Conservation (phyloP, 306 rosid species). For the Prunus mira region DNA sequence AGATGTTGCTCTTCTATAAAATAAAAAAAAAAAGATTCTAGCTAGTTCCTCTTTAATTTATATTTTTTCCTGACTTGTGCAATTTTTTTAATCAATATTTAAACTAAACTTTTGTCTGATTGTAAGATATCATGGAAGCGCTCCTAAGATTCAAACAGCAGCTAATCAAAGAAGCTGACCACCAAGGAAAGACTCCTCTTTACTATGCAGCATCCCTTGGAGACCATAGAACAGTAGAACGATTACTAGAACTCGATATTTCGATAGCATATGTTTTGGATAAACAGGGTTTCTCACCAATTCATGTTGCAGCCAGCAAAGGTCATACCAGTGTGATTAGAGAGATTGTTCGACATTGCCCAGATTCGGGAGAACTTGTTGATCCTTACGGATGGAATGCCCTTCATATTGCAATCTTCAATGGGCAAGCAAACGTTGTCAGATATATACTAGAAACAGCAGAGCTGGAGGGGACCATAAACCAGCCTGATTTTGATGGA, state of each 20-base stretch:
- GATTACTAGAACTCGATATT: neutral
- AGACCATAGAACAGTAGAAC: neutral
- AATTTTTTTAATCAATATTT: no score
- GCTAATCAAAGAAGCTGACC: neutral
- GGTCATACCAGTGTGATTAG: neutral
- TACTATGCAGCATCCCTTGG: constrained; percentile 5
- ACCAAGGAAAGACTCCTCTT: neutral
- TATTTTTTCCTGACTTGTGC: no score
- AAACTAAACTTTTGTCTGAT: neutral
- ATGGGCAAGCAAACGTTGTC: neutral
- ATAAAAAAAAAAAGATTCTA: no score
- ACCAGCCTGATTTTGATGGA: constrained; percentile 8
- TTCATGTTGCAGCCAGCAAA: neutral
- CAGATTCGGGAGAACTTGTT: neutral
- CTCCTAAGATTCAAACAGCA: neutral
- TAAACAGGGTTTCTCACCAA: neutral
- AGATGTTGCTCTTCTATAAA: no score
- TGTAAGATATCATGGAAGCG: neutral
- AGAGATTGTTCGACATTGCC: neutral
- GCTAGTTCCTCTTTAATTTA: no score
- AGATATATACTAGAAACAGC: neutral
- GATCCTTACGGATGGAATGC: neutral
- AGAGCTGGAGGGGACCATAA: neutral
- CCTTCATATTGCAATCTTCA: neutral
- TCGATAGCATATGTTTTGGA: neutral